Evolutionary conservation across 495 filamentous ascomycete genomes (phyloP).

Genomic region (Cercophora samala): DNA sequence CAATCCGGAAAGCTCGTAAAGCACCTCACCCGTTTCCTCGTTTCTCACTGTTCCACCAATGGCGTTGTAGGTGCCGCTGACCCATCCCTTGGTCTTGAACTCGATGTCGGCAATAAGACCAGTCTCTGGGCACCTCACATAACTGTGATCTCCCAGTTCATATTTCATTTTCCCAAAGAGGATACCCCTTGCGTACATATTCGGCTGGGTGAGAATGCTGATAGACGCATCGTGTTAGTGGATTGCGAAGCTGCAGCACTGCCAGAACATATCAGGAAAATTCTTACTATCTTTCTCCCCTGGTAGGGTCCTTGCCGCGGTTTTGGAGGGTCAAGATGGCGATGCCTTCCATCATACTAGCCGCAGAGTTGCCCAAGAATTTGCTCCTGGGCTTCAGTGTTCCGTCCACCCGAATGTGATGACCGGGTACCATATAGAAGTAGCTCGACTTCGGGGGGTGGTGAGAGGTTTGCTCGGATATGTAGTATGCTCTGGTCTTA

Average conservation of each 20-base stretch:
- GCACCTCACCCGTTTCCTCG: slow-evolving; percentile 74
- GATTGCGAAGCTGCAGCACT: not conserved
- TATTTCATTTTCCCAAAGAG: slow-evolving; percentile 99
- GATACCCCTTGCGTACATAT: slow-evolving; percentile 98
- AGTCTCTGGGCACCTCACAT: slow-evolving; percentile 85
- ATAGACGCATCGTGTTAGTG: slow-evolving; percentile 8
- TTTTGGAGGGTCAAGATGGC: slow-evolving; percentile 84
- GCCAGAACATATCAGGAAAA: not conserved
- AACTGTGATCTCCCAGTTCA: slow-evolving; percentile 94
- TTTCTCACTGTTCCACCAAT: slow-evolving; percentile 92
- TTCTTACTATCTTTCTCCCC: slow-evolving; percentile 84
- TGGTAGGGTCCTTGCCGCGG: slow-evolving; percentile 58
- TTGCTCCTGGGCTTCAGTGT: slow-evolving; percentile 94
- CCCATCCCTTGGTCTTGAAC: slow-evolving; percentile 98
- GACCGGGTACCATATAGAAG: slow-evolving; percentile 96
- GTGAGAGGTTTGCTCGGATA: slow-evolving; percentile 90
- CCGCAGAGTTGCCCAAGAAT: slow-evolving; percentile 95
- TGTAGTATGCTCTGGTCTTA: slow-evolving; percentile 84
- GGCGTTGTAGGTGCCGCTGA: slow-evolving; percentile 92
- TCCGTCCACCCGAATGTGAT: slow-evolving; percentile 92
- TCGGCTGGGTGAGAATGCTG: slow-evolving; percentile 90
- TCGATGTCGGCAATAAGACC: slow-evolving; percentile 89
- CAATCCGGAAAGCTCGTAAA: slow-evolving; percentile 86
- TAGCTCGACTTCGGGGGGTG: slow-evolving; percentile 98
- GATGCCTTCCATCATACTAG: slow-evolving; percentile 96